Base-by-base conservation (phyloP, 495 filamentous ascomycete species). In the Sordaria brevicollis region DNA sequence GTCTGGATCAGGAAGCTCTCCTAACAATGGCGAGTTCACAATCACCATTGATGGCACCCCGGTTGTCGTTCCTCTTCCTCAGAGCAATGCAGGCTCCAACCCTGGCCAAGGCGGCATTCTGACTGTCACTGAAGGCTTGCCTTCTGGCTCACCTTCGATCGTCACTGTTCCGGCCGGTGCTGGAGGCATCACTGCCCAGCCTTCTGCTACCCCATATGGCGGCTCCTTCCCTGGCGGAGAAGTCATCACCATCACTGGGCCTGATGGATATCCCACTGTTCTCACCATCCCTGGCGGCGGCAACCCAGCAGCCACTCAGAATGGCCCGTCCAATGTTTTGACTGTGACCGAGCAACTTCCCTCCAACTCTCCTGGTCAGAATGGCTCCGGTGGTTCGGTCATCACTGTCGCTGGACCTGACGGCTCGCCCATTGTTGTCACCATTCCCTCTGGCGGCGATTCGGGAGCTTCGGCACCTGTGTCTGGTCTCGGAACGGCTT, bases 181-280 rank as follows among this genome's bases (percentile, higher is more conserved):
- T 33, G 49, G 49, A 31, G 49, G 49, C 1, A 31, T 62, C 25
- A 62, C 49, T 17, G 49, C 49, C 2, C 49, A 62, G 25, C 49
- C 49, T 62, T 31, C 49, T 62, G 49, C 25, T 13, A 62, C 49
- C 6, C 49, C 49, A 8, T 62, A 62, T 6, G 37, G 54, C 31
- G 49, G 41, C 29, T 57, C 37, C 21, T 36, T 34, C 17, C 38
- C 65, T 7, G 65, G 65, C 4, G 65, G 67, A 19, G 33, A 17
- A 7, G 65, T 72, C 39, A 13, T 70, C 41, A 72, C 71, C 5
- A 9, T 65, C 34, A 67, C 68, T 11, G 21, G 35, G 36, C 31
- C 62, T 29, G 68, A 67, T 10, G 68, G 71, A 3, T 49, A 69
- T n/a, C 66, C 71, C 4, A 21, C 71, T 68, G 66, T 73, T 19